Percentiles rank a stretch among this genome's conserved stretches.
phyloP scores from a whole-genome alignment of 192 early-diverging fungal genomes.

The Coemansia sp. region DNA sequence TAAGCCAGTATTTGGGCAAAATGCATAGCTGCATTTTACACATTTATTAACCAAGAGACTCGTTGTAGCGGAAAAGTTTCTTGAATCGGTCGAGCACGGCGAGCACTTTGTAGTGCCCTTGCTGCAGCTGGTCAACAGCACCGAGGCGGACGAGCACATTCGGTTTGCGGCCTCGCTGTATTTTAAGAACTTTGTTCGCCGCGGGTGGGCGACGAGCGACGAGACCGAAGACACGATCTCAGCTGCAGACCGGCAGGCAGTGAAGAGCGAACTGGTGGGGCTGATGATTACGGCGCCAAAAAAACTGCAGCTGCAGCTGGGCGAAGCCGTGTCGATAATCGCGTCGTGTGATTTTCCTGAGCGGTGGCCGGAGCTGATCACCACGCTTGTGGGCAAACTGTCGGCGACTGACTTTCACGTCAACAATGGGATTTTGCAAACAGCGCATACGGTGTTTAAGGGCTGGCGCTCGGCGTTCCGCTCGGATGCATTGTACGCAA shows the following conservation, averaged over 20 bases:
- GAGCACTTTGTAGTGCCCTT: constrained; percentile 70
- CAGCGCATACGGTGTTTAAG: constrained; percentile 94
- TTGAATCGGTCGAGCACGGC: constrained; percentile 58
- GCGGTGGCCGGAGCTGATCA: constrained; percentile 80
- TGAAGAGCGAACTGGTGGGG: constrained; percentile 82
- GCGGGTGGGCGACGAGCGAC: constrained; percentile 69
- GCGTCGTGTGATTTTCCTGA: constrained; percentile 92
- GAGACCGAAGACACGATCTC: constrained; percentile 38
- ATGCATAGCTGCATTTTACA: not conserved
- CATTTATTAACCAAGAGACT: not conserved
- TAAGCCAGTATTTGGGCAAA: not conserved
- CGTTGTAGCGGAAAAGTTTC: constrained; percentile 59
- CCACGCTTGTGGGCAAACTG: constrained; percentile 74
- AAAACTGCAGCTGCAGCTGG: constrained; percentile 82
- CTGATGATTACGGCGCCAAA: constrained; percentile 82
- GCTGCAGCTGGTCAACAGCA: constrained; percentile 71
- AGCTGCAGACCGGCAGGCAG: constrained; percentile 67
- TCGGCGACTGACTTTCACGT: constrained; percentile 73
- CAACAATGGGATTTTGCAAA: constrained; percentile 91
- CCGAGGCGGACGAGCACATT: constrained; percentile 59
- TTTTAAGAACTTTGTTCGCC: constrained; percentile 97
- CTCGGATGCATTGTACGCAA: constrained; percentile 75
- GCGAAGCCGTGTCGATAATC: constrained; percentile 91
- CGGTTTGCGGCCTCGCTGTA: constrained; percentile 82
- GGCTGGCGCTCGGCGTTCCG: constrained; percentile 85